Evolutionary conservation across 306 rosid species (phyloP), one percentile per base, ranked within the genome.

Genomic region (Glycyrrhiza uralensis): DNA sequence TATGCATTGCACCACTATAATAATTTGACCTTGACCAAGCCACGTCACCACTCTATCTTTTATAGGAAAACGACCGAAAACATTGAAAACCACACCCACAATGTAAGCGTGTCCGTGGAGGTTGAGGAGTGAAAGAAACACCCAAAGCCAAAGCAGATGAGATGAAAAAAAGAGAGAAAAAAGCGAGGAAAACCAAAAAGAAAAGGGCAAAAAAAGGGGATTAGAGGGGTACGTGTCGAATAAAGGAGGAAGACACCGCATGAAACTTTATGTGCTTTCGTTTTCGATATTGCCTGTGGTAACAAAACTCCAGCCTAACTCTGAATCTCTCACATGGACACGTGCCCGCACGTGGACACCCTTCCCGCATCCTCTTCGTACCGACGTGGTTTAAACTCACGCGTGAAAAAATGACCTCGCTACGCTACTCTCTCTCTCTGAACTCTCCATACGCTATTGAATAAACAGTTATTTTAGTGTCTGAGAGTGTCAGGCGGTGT

Each of bases 51-150:
- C 56, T 55, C 26, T 36, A 69, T 72, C 69, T 75, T 79, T 76
- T 68, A 3, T 13, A 29, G 7, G 71, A 72, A 60, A 45, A 33
- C 9, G 54, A 73, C 65, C 29, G 14, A 13, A 45, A 38, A 39
- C 24, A 7, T 50, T 75, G 26, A 63, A 46, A 73, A 65, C 41
- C 24, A 54, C 19, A 42, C 13, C 52, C 32, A 32, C 22, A 56
- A 6, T 77, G 87, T 75, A 79, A 74, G 73, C 71, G 47, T 65
- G 59, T 68, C 26, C 9, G 23, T 24, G 73, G 86, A 54, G 10
- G 75, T 85, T 85, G 87, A 85, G 58, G 92, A 83, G 95, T 80
- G 84, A 80, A 91, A 85, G 92, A 73, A 88, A 88, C 84, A 74
- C 28, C 72, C 12, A 76, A 75, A 74, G 15, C n/a, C n/a, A n/a